These are phyloP conservation scores for Phytophthora fragariae DNA, from an alignment of 352 stramenopile species.

Conservation along the genomic window DNA sequence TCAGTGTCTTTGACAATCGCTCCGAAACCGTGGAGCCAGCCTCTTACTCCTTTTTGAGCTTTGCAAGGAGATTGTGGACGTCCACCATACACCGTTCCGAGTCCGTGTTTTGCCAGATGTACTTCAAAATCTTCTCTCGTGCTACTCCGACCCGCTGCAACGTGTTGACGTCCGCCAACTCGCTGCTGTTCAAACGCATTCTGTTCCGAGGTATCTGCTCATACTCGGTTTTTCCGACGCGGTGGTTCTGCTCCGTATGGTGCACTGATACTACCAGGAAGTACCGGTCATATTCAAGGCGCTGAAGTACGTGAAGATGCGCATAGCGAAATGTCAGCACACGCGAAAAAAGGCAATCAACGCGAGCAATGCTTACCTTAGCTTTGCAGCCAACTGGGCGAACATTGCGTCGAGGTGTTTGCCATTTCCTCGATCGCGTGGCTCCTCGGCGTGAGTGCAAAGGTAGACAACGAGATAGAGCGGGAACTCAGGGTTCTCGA, in stretches of 20 bases:
- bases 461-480: neutral
- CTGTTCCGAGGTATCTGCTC: neutral
- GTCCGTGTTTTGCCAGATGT: constrained; percentile 8
- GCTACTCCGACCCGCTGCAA: neutral
- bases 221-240: neutral
- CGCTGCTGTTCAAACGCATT: neutral
- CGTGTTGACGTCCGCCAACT: neutral
- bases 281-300: neutral
- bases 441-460: neutral
- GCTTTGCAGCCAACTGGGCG: neutral
- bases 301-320: neutral
- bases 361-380: neutral
- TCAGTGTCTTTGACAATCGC: neutral
- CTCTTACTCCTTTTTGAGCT: neutral
- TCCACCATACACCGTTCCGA: neutral
- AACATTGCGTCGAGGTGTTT: neutral
- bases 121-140: constrained; percentile 10
- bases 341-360: neutral
- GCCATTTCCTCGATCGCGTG: neutral
- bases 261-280: neutral
- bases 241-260: constrained; percentile 7
- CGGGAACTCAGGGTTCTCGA: neutral
- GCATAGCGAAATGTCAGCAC: neutral
- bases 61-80: constrained; percentile 6
- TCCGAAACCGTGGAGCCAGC: neutral